Evolutionary conservation across 2,329 filamentous ascomycete genomes (phyloP).

Genomic region (Pseudopyrenochaeta lycopersici): DNA sequence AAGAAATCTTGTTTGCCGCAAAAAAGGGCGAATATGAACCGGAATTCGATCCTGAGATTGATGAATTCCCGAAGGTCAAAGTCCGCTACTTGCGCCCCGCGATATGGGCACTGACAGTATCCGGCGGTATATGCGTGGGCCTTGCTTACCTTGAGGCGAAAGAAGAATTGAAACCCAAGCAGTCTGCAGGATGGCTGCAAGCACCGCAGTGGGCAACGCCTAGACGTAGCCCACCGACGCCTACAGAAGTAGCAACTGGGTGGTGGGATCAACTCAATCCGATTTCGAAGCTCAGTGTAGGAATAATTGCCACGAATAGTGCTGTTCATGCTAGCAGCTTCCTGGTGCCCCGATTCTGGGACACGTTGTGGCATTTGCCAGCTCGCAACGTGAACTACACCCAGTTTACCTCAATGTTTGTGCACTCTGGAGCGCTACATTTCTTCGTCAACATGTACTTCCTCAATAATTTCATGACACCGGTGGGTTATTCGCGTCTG

Average conservation of each 20-base stretch:
- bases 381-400: constrained; percentile 40
- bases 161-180: constrained; percentile 28
- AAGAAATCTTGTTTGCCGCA: constrained; percentile 5
- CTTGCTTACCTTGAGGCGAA: constrained; percentile 41
- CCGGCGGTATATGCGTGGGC: constrained; percentile 36
- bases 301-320: constrained; percentile 40
- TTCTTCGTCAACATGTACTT: constrained; percentile 41
- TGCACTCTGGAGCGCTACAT: constrained; percentile 33
- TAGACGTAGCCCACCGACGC: constrained; percentile 28
- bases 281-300: constrained; percentile 36
- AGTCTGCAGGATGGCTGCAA: constrained; percentile 22
- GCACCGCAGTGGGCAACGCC: constrained; percentile 25
- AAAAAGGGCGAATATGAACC: background rate
- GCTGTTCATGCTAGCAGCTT: constrained; percentile 38
- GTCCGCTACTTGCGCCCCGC: constrained; percentile 39
- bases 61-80: constrained; percentile 18
- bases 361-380: constrained; percentile 41
- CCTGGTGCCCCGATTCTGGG: constrained; percentile 32
- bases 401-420: constrained; percentile 40
- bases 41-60: background rate
- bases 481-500: constrained; percentile 36
- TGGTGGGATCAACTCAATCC: constrained; percentile 36
- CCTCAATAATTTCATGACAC: constrained; percentile 41
- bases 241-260: constrained; percentile 35
- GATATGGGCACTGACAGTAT: constrained; percentile 39